Conservation (phyloP, 345 rosid species). For the Lepidium didymum region DNA sequence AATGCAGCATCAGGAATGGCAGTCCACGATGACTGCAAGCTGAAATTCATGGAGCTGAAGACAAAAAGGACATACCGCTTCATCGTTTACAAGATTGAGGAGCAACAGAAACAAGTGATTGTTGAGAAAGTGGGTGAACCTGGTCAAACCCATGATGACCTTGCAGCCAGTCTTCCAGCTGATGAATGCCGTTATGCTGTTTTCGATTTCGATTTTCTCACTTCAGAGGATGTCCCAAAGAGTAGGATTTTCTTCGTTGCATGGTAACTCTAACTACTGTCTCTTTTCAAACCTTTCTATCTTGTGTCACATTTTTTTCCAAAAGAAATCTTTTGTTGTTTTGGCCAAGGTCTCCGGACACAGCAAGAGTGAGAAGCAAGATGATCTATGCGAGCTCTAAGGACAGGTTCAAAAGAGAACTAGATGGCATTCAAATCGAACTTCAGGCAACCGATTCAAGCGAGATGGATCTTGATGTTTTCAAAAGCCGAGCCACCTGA, state of each 20-base stretch:
- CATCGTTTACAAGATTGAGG: slow-evolving; percentile 53
- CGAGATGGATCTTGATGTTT: slow-evolving; percentile 53
- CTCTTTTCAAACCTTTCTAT: not conserved
- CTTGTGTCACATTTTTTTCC: not conserved
- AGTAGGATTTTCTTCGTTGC: slow-evolving; percentile 57
- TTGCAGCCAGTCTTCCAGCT: slow-evolving; percentile 45
- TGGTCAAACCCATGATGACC: slow-evolving; percentile 38
- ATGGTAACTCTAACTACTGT: slow-evolving; percentile 25
- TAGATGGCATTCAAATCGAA: slow-evolving; percentile 53
- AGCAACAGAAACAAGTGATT: slow-evolving; percentile 47
- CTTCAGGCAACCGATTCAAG: slow-evolving; percentile 61
- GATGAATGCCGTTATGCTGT: slow-evolving; percentile 35
- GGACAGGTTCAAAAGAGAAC: slow-evolving; percentile 60
- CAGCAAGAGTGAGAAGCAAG: slow-evolving; percentile 53
- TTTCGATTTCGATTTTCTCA: slow-evolving; percentile 50
- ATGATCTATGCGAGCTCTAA: slow-evolving; percentile 62
- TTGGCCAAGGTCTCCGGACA: slow-evolving; percentile 46
- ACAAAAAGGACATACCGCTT: slow-evolving; percentile 46
- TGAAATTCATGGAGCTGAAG: slow-evolving; percentile 49
- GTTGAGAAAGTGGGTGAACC: slow-evolving; percentile 54
- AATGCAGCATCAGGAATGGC: slow-evolving; percentile 57
- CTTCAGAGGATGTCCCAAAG: slow-evolving; percentile 48
- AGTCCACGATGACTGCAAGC: slow-evolving; percentile 58
- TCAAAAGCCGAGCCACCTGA: slow-evolving; percentile 44
- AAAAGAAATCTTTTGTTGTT: not conserved